These are phyloP conservation scores for Neofusicoccum cordaticola DNA, from an alignment of 2,329 filamentous ascomycete genomes.

Conservation along the genomic window DNA sequence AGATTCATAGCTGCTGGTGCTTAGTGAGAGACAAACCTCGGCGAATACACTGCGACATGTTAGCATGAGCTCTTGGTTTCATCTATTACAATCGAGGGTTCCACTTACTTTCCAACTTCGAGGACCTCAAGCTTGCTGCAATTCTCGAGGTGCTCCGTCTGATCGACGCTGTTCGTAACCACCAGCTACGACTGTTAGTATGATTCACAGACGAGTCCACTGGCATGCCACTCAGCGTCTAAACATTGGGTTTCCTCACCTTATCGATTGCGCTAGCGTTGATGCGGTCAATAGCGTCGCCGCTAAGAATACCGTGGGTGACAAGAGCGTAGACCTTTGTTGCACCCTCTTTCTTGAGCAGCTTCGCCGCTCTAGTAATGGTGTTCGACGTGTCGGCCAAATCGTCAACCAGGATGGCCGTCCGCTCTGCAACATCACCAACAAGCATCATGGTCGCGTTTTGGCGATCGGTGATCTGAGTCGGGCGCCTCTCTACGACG, in stretches of 20 bases:
- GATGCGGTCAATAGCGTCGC: constrained; percentile 90
- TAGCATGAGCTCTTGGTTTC: neutral
- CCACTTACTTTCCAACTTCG: constrained; percentile 62
- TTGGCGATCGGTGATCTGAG: constrained; percentile 78
- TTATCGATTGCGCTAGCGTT: constrained; percentile 91
- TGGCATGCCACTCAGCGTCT: too few relatives aligned
- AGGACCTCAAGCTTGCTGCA: constrained; percentile 90
- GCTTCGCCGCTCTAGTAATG: constrained; percentile 90
- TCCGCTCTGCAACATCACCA: constrained; percentile 75
- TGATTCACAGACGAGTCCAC: neutral
- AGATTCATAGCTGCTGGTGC: neutral
- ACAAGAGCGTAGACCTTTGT: constrained; percentile 85
- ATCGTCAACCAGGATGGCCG: constrained; percentile 90
- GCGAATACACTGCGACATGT: constrained; percentile 68
- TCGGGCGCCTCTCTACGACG: constrained; percentile 75
- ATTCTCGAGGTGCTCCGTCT: constrained; percentile 70
- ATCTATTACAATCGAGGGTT: neutral
- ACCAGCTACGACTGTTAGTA: constrained; percentile 42
- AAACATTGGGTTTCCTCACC: constrained; percentile 44
- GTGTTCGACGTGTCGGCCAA: constrained; percentile 95
- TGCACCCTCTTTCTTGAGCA: constrained; percentile 93
- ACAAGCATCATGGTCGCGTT: constrained; percentile 91
- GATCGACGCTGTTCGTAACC: constrained; percentile 92
- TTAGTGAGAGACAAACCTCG: constrained; percentile 58
- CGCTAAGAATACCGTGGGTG: constrained; percentile 92